phyloP scores from a whole-genome alignment of 148 eudicot species.

The Nepenthes mirabilis region DNA sequence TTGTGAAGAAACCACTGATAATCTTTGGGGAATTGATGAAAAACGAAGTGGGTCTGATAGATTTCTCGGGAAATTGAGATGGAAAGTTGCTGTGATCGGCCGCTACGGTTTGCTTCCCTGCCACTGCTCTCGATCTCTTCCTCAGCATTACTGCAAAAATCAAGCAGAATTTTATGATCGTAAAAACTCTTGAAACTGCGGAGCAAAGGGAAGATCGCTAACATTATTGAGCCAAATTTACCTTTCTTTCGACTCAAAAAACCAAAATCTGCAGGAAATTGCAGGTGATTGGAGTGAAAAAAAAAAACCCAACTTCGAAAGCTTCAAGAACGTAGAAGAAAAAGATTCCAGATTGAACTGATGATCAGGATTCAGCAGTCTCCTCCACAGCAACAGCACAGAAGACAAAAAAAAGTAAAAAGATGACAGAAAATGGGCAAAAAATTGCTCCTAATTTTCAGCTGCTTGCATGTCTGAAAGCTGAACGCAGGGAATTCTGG shows the following conservation, averaged over 20 bases:
- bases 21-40: conserved; percentile 46
- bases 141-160: conserved; percentile 39
- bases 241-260: too few species aligned
- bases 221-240: too few species aligned
- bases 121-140: conserved; percentile 58
- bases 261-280: too few species aligned
- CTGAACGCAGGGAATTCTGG: too few species aligned
- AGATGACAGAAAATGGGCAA: neutral
- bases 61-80: conserved; percentile 33
- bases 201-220: too few species aligned
- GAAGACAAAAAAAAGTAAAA: neutral
- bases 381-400: neutral
- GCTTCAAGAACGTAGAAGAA: conserved; percentile 1
- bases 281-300: too few species aligned
- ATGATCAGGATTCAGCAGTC: neutral
- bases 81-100: conserved; percentile 30
- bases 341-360: neutral
- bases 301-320: neutral
- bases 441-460: conserved; percentile 7
- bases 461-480: conserved; percentile 16
- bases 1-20: conserved; percentile 30
- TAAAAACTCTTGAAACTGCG: too few species aligned
- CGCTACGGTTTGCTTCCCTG: conserved; percentile 33
- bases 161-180: neutral
- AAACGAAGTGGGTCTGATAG: conserved; percentile 39